phyloP scores from a whole-genome alignment of 345 rosid genomes.

The Pseudoturritis turrita region DNA sequence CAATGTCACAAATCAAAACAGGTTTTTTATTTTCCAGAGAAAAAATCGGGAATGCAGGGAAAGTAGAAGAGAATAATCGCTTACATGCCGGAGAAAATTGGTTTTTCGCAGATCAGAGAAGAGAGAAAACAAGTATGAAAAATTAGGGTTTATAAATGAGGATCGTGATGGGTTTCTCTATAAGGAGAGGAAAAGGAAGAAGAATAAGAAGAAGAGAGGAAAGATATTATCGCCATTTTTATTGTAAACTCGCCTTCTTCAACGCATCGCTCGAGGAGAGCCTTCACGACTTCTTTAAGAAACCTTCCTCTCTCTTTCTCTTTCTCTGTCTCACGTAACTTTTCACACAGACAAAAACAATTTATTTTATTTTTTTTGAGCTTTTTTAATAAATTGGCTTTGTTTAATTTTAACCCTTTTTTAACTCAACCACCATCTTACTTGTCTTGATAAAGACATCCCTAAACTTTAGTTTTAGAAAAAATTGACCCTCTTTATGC shows the following conservation, averaged over 20 bases:
- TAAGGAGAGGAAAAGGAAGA: not conserved
- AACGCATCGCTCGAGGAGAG: conserved; percentile 42
- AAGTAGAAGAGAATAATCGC: not conserved
- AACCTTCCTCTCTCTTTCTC: conserved; percentile 19
- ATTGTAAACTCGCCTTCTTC: conserved; percentile 28
- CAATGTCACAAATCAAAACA: not conserved
- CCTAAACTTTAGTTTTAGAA: not conserved
- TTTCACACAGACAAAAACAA: not conserved
- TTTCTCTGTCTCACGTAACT: conserved; percentile 16
- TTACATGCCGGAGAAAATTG: not conserved
- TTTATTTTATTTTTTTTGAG: not conserved
- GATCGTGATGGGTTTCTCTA: conserved; percentile 12
- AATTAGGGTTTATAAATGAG: conserved; percentile 33
- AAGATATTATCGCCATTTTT: conserved; percentile 29
- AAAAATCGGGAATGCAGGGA: conserved; percentile 11
- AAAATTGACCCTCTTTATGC: not conserved
- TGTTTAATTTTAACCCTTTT: not conserved
- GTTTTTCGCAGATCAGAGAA: conserved; percentile 2
- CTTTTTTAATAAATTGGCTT: not conserved
- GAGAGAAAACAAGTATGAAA: not conserved
- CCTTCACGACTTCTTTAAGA: conserved; percentile 43
- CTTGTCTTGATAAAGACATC: conserved; percentile 19
- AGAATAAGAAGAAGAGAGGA: conserved; percentile 13
- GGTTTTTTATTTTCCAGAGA: not conserved
- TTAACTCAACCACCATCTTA: conserved; percentile 1